Percentiles rank a stretch among this genome's conserved stretches.
Conservation (phyloP, 805 yeast genomes). For the Wickerhamiella brachini region DNA sequence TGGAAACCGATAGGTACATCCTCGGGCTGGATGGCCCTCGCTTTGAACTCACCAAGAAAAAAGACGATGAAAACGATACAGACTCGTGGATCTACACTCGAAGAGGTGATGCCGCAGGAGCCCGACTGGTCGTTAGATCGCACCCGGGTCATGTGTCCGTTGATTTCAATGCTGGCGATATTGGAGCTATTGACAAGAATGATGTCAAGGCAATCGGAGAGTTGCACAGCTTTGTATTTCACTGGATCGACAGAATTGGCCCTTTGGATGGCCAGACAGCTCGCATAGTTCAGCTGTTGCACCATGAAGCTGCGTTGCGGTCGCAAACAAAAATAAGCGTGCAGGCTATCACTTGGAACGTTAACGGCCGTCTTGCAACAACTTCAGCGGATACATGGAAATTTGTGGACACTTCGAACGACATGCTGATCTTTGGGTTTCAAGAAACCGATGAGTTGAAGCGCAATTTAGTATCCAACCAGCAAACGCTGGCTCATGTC, state of each 20-base stretch:
- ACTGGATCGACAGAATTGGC: conserved; percentile 14
- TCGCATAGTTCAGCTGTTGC: conserved; percentile 10
- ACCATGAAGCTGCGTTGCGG: conserved; percentile 1
- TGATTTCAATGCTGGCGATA: conserved; percentile 11
- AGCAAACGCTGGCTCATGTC: conserved; percentile 7
- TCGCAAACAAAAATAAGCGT: conserved; percentile 13
- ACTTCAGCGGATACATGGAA: conserved; percentile 2
- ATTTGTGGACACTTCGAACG: conserved; percentile 29
- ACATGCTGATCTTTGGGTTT: conserved; percentile 67
- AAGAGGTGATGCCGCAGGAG: conserved; percentile 17
- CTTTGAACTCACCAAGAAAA: conserved; percentile 2
- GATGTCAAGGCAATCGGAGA: conserved; percentile 4
- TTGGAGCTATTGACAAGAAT: conserved; percentile 10
- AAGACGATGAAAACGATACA: background rate
- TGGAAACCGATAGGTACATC: conserved; percentile 1
- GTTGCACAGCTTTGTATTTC: conserved; percentile 9
- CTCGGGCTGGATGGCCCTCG: conserved; percentile 2
- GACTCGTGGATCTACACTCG: conserved; percentile 16
- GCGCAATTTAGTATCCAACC: conserved; percentile 24
- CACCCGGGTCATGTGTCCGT: conserved; percentile 8
- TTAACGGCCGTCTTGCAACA: conserved; percentile 24
- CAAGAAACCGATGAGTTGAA: conserved; percentile 51
- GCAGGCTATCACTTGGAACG: conserved; percentile 28
- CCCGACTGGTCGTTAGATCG: conserved; percentile 5
- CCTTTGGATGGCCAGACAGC: conserved; percentile 17